Conservation (phyloP, 2,329 filamentous ascomycete species). For the Colletotrichum orbiculare region DNA sequence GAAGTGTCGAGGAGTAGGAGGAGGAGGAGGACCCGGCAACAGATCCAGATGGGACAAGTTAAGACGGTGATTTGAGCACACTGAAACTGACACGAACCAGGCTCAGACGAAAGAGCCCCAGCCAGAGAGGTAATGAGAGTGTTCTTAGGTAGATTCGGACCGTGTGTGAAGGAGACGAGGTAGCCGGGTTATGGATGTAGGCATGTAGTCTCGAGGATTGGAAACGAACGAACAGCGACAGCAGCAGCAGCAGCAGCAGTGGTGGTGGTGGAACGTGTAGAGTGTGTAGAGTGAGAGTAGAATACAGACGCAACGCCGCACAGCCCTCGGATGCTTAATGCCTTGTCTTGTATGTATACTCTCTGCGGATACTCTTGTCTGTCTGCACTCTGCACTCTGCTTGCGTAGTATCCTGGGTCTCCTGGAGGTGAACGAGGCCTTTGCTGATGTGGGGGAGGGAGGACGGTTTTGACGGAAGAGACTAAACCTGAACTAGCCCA, state of each 20-base stretch:
- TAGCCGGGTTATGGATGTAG: too few species aligned
- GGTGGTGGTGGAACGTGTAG: too few species aligned
- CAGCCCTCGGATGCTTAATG: constrained; percentile 43
- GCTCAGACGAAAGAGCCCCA: constrained; percentile 40
- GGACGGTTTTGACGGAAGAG: constrained; percentile 47
- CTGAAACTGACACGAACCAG: constrained; percentile 45
- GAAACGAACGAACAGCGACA: background rate
- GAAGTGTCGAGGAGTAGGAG: constrained; percentile 43
- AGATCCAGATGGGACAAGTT: constrained; percentile 41
- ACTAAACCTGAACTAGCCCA: constrained; percentile 53
- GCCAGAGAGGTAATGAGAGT: constrained; percentile 36
- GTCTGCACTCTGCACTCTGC: too few species aligned
- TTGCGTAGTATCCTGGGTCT: too few species aligned
- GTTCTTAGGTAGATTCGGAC: constrained; percentile 27
- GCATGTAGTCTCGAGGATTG: too few species aligned
- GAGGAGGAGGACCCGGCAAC: constrained; percentile 40
- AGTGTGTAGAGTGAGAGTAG: constrained; percentile 36
- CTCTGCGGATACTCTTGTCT: too few species aligned
- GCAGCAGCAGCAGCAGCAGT: too few species aligned
- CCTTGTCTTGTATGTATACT: constrained; percentile 45
- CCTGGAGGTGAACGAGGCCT: constrained; percentile 39
- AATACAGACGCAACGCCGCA: constrained; percentile 39
- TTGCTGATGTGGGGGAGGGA: constrained; percentile 45
- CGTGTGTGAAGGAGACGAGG: constrained; percentile 36
- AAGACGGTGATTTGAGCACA: constrained; percentile 38